These are phyloP conservation scores for Talaromyces nanjingensis DNA, from an alignment of 495 filamentous ascomycete genomes.

Conservation along the genomic window DNA sequence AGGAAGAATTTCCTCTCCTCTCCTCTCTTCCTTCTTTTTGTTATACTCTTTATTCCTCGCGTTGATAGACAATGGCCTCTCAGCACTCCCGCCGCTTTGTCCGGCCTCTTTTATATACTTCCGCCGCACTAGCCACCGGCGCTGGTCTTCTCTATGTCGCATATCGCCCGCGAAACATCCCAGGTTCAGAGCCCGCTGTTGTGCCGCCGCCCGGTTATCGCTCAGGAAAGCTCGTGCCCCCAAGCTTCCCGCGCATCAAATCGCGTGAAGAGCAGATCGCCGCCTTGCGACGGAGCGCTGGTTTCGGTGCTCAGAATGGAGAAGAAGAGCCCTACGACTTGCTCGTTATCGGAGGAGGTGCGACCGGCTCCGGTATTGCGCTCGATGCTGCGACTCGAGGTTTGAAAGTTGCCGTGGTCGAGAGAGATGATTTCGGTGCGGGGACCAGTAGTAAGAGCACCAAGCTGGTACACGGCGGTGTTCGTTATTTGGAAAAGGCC, in stretches of 20 bases:
- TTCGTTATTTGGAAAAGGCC: constrained; percentile 94
- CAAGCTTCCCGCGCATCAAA: constrained; percentile 74
- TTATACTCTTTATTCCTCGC: constrained; percentile 15
- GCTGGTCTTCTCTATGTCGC: constrained; percentile 65
- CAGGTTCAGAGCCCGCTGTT: constrained; percentile 69
- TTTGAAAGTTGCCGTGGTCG: constrained; percentile 88
- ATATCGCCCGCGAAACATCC: constrained; percentile 81
- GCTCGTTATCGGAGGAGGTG: constrained; percentile 85
- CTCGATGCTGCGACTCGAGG: constrained; percentile 91
- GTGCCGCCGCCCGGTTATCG: constrained; percentile 78
- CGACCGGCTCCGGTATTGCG: constrained; percentile 88
- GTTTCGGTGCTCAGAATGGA: constrained; percentile 13
- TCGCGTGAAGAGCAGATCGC: constrained; percentile 52
- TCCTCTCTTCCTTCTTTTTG: constrained; percentile 13
- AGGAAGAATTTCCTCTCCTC: not conserved
- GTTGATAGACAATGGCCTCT: constrained; percentile 45
- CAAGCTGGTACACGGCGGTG: constrained; percentile 94
- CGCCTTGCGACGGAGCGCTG: constrained; percentile 35
- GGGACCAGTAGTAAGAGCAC: constrained; percentile 97
- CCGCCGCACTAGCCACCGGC: constrained; percentile 49
- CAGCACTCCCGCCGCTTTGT: constrained; percentile 51
- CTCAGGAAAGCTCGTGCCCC: constrained; percentile 71
- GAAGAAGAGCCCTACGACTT: constrained; percentile 66
- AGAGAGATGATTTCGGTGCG: constrained; percentile 88
- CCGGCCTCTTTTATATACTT: constrained; percentile 53